Evolutionary conservation across 2,329 filamentous ascomycete genomes (phyloP).

Genomic region (Dryadomyces sulphureus): DNA sequence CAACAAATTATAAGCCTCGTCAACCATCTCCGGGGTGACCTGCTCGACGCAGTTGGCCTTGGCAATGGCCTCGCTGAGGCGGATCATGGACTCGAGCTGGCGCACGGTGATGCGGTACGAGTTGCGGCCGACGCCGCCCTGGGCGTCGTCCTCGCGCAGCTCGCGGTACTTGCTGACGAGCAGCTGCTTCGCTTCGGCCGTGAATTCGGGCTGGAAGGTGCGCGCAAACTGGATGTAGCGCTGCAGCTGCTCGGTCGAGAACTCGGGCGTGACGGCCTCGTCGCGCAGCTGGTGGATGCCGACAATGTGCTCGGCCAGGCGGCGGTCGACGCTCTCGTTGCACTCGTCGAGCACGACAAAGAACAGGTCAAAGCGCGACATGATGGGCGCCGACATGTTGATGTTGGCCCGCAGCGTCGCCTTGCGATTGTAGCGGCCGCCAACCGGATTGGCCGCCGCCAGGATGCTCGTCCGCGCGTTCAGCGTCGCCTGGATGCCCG

Average conservation of each 20-base stretch:
- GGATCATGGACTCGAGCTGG: constrained; percentile 91
- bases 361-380: constrained; percentile 98
- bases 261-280: constrained; percentile 80
- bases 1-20: constrained; percentile 82
- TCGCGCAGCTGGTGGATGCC: constrained; percentile 86
- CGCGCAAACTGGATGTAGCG: constrained; percentile 93
- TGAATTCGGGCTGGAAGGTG: constrained; percentile 89
- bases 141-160: constrained; percentile 79
- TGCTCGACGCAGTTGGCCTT: constrained; percentile 95
- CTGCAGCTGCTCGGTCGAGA: constrained; percentile 90
- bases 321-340: constrained; percentile 79
- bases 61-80: constrained; percentile 91
- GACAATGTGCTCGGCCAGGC: constrained; percentile 89
- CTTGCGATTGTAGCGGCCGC: constrained; percentile 94
- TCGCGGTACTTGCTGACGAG: constrained; percentile 94
- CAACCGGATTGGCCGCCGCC: constrained; percentile 89
- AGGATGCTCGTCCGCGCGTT: constrained; percentile 93
- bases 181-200: constrained; percentile 67
- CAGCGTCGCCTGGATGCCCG: constrained; percentile 91
- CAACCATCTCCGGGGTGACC: constrained; percentile 69
- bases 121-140: constrained; percentile 86
- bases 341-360: constrained; percentile 96
- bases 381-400: constrained; percentile 97
- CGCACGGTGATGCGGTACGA: constrained; percentile 95
- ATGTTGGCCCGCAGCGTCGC: constrained; percentile 86